Base-by-base conservation (phyloP, 768 basidiomycete species). In the Obba rivulosa region DNA sequence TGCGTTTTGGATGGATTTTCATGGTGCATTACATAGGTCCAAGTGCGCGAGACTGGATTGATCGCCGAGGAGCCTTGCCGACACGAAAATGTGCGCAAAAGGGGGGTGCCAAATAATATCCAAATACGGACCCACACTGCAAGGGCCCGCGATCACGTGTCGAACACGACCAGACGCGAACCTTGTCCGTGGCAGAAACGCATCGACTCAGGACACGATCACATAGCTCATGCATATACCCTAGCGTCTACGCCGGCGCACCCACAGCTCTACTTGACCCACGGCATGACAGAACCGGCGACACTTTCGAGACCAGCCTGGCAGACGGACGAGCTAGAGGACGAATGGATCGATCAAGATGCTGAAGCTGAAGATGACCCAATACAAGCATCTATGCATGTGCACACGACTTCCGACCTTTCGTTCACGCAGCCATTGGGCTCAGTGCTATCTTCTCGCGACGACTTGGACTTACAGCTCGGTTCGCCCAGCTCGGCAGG, bases 281-380 rank as follows among this genome's bases (percentile, higher is more conserved):
- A 8, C 36, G 18, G n/a, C 25, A 56, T 53, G 55, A 39, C 39
- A 14, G 40, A 53, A 17, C 31, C 31, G 34, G 36, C 49, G 24
- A 43, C n/a, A 24, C 34, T 14, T 24, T 41, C 46, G 11, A 52
- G 67, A 39, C 89, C 89, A 18, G 88, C 77, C 42, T 92, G 89
- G 89, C 84, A 88, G 63, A 91, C 90, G 1, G 87, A 89, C 46
- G 92, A 94, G 62, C 79, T 96, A 7, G 84, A 81, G 50, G 92
- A 94, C 57, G 92, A 94, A 71, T 96, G 92, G 92, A 73, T 88
- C 50, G 89, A 92, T 36, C 69, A 76, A 36, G 74, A 75, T 17
- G 71, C 73, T 20, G 69, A 69, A 3, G 28, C 13, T 31, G 68
- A 70, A 38, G 66, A 62, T 49, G 63, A 67, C 63, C 49, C 46